These are phyloP conservation scores for Rhizoctonia solani DNA, from an alignment of 1,284 basidiomycete species.

Conservation along the genomic window DNA sequence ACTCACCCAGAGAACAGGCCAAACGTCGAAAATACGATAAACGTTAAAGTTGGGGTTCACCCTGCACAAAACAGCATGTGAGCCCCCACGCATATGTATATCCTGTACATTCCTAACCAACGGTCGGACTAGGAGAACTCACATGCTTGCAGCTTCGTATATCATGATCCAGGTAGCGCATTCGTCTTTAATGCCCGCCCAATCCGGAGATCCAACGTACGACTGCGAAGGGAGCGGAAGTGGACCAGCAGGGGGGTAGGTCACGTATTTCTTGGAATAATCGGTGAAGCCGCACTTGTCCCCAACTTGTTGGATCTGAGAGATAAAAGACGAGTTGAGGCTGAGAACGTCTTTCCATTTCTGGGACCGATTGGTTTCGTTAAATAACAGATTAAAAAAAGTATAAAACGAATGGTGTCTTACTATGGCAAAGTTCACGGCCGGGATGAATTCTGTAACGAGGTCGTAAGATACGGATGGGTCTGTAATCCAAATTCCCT, in stretches of 20 bases:
- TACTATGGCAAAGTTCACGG: conserved; percentile 41
- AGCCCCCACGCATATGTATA: neutral
- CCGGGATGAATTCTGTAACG: conserved; percentile 67
- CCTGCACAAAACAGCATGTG: too few relatives aligned
- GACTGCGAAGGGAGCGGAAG: conserved; percentile 60
- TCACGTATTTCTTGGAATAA: conserved; percentile 64
- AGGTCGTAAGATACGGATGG: conserved; percentile 63
- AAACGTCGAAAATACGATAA: conserved; percentile 67
- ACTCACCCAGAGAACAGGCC: conserved; percentile 28
- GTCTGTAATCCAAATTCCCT: conserved; percentile 73
- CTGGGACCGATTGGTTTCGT: too few relatives aligned
- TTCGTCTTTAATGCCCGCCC: conserved; percentile 42
- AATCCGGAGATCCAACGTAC: conserved; percentile 50
- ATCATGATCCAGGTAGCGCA: conserved; percentile 72
- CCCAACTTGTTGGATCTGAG: conserved; percentile 58
- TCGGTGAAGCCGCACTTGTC: conserved; percentile 63
- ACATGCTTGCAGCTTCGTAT: conserved; percentile 58
- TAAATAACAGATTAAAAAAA: neutral
- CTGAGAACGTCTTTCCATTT: conserved; percentile 69
- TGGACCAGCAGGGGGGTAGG: conserved; percentile 63
- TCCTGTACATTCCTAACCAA: neutral
- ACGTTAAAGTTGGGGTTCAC: conserved; percentile 77
- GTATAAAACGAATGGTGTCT: neutral
- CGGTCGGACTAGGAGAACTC: neutral
- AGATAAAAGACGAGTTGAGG: conserved; percentile 72